phyloP scores from a whole-genome alignment of 345 rosid genomes.

The Bruguiera parviflora region DNA sequence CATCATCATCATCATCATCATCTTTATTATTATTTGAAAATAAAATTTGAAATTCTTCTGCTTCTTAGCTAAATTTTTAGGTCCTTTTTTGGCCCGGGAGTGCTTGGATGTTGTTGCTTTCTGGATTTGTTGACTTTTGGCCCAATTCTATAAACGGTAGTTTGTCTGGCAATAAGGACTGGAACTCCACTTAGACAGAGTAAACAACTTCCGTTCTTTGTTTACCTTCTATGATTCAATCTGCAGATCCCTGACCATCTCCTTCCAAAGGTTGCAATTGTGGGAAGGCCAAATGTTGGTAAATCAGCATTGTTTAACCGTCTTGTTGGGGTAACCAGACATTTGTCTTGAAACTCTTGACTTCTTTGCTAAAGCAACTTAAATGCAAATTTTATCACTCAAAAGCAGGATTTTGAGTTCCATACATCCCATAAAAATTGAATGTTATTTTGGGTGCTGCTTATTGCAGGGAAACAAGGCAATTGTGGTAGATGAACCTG shows the following conservation, averaged over 20 bases:
- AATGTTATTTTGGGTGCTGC: background rate
- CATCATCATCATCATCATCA: too few relatives aligned
- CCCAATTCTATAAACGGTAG: too few relatives aligned
- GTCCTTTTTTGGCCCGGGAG: too few relatives aligned
- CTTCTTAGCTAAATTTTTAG: too few relatives aligned
- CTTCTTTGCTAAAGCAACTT: too few relatives aligned
- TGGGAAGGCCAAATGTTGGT: conserved; percentile 97
- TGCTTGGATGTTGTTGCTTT: too few relatives aligned
- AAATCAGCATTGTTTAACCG: conserved; percentile 95
- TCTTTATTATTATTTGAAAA: background rate
- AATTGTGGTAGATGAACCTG: conserved; percentile 97
- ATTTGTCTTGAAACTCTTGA: background rate
- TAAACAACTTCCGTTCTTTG: background rate
- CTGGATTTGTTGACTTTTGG: too few relatives aligned
- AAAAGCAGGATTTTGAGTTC: background rate
- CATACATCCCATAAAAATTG: background rate
- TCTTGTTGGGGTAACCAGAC: conserved; percentile 70
- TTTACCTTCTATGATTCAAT: conserved; percentile 15
- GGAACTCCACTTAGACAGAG: background rate
- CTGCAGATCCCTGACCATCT: conserved; percentile 85
- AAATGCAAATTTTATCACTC: background rate
- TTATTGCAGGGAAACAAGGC: conserved; percentile 68
- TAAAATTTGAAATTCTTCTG: background rate
- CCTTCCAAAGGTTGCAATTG: conserved; percentile 77
- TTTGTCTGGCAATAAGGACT: too few relatives aligned